phyloP scores from a whole-genome alignment of 2,329 filamentous ascomycete species.

The Penicillium sp. region DNA sequence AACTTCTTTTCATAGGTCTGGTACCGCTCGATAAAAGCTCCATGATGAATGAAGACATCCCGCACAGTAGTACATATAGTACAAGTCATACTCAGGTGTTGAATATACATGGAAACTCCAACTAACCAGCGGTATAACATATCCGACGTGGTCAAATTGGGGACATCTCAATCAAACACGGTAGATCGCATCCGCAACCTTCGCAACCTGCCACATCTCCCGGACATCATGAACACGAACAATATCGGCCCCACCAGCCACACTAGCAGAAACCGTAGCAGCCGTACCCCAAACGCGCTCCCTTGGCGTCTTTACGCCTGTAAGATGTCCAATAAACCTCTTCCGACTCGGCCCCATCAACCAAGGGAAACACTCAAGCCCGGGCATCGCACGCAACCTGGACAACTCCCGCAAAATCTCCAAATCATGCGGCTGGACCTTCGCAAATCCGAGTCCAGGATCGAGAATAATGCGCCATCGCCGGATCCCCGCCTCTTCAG shows the following conservation, averaged over 20 bases:
- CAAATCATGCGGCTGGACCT: conserved; percentile 74
- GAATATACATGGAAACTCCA: conserved; percentile 18
- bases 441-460: conserved; percentile 91
- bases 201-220: conserved; percentile 79
- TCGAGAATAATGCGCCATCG: conserved; percentile 95
- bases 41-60: conserved; percentile 26
- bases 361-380: conserved; percentile 69
- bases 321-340: conserved; percentile 78
- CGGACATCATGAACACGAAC: conserved; percentile 86
- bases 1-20: not conserved
- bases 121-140: not conserved
- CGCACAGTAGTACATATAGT: conserved; percentile 9
- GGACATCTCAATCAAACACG: conserved; percentile 38
- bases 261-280: conserved; percentile 77
- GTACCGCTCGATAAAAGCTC: conserved; percentile 5
- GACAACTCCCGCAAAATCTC: conserved; percentile 67
- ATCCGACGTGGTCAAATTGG: not conserved
- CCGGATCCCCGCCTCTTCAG: conserved; percentile 75
- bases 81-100: conserved; percentile 20
- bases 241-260: conserved; percentile 85
- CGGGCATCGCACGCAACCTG: conserved; percentile 51
- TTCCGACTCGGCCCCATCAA: conserved; percentile 86
- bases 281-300: conserved; percentile 82
- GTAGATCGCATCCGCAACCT: conserved; percentile 93
- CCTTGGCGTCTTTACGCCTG: conserved; percentile 66